These are phyloP conservation scores for Trichoderma sp. DNA, from an alignment of 2,329 filamentous ascomycete genomes.

Conservation along the genomic window DNA sequence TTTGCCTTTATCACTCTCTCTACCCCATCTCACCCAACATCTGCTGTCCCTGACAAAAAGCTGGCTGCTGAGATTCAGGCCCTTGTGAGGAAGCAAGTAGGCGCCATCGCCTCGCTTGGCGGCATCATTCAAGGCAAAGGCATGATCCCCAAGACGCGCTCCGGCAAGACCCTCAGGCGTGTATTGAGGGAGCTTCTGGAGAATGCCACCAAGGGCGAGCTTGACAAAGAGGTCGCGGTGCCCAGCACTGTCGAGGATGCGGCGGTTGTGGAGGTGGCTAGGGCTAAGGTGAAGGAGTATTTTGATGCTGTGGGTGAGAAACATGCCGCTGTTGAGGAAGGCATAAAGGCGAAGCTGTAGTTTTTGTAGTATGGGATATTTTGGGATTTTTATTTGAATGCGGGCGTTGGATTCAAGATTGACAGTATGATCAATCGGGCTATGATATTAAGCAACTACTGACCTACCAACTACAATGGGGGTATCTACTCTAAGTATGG, in stretches of 20 bases:
- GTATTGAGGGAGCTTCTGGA: slow-evolving; percentile 82
- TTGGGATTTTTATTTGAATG: not conserved
- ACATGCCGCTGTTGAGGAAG: slow-evolving; percentile 43
- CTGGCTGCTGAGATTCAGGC: slow-evolving; percentile 63
- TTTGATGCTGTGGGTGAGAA: slow-evolving; percentile 53
- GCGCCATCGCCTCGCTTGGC: slow-evolving; percentile 79
- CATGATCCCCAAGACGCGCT: slow-evolving; percentile 88
- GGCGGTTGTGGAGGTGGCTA: slow-evolving; percentile 70
- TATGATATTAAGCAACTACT: not conserved
- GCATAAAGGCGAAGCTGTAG: slow-evolving; percentile 53
- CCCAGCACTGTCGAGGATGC: slow-evolving; percentile 85
- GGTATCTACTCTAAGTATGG: not conserved
- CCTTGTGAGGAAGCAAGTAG: slow-evolving; percentile 75
- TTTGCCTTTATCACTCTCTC: slow-evolving; percentile 76
- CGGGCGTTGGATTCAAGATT: not conserved
- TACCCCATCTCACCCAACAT: slow-evolving; percentile 45
- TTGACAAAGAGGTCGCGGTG: slow-evolving; percentile 67
- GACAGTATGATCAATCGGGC: not conserved
- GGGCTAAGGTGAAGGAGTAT: slow-evolving; percentile 69
- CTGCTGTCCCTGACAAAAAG: slow-evolving; percentile 46
- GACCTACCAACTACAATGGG: not conserved
- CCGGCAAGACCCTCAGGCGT: slow-evolving; percentile 83
- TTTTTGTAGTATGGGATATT: not conserved
- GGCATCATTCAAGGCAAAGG: slow-evolving; percentile 80
- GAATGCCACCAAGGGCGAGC: slow-evolving; percentile 71